phyloP scores from a whole-genome alignment of 257 asterid genomes.

The Plantago major region DNA sequence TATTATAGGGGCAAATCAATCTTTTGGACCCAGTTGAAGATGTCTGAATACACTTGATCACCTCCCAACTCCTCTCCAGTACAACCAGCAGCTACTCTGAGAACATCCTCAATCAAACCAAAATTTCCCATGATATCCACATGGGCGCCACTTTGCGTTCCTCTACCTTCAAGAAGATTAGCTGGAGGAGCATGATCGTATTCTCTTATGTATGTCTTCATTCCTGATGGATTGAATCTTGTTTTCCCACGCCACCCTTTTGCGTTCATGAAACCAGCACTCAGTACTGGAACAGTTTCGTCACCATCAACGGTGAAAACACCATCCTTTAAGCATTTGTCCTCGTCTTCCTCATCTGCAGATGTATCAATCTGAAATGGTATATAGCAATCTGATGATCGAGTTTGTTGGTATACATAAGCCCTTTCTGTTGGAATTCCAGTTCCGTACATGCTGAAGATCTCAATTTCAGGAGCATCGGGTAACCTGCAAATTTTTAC shows the following conservation, averaged over 20 bases:
- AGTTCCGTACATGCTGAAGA: conserved; percentile 65
- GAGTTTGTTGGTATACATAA: conserved; percentile 50
- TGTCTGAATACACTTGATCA: conserved; percentile 61
- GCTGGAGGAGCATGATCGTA: conserved; percentile 78
- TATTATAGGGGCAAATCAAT: conserved; percentile 46
- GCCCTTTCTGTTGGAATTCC: conserved; percentile 82
- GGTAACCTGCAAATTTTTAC: conserved; percentile 49
- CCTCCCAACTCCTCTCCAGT: conserved; percentile 72
- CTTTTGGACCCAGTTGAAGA: conserved; percentile 74
- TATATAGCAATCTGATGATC: conserved; percentile 64
- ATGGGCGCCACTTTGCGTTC: conserved; percentile 88
- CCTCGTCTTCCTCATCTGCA: conserved; percentile 39
- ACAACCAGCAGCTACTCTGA: conserved; percentile 78
- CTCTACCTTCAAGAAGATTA: conserved; percentile 73
- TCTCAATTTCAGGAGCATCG: conserved; percentile 83
- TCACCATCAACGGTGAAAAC: conserved; percentile 66
- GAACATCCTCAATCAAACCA: conserved; percentile 64
- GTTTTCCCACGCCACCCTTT: conserved; percentile 93
- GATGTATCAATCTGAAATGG: conserved; percentile 76
- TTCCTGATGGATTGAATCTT: conserved; percentile 73
- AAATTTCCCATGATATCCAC: conserved; percentile 91
- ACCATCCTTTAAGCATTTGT: conserved; percentile 55
- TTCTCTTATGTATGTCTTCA: conserved; percentile 55
- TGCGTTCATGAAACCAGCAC: conserved; percentile 81
- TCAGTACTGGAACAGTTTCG: conserved; percentile 70